Conservation (phyloP, 495 filamentous ascomycete genomes). For the Cudoniella acicularis region DNA sequence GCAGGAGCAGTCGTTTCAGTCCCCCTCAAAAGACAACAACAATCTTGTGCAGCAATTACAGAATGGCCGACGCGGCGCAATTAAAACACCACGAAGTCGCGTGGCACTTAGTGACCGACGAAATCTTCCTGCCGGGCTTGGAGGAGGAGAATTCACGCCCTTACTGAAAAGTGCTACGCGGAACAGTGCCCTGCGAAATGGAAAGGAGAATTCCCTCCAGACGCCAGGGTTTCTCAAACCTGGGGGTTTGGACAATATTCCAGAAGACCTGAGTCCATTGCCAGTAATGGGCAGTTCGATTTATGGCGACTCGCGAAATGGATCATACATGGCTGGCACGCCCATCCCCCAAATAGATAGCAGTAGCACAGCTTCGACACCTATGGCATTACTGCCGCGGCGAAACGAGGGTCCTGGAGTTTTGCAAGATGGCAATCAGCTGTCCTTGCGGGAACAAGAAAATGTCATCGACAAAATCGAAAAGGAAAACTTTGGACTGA, state of each 20-base stretch:
- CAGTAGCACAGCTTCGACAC: slow-evolving; percentile 78
- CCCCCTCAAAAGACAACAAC: slow-evolving; percentile 73
- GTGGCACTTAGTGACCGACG: slow-evolving; percentile 63
- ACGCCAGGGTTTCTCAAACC: slow-evolving; percentile 68
- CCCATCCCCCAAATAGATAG: slow-evolving; percentile 67
- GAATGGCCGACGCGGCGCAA: slow-evolving; percentile 50
- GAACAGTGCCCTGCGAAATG: slow-evolving; percentile 65
- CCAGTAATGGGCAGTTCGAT: slow-evolving; percentile 58
- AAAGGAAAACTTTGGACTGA: slow-evolving; percentile 82
- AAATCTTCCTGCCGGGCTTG: slow-evolving; percentile 58
- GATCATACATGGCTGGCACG: slow-evolving; percentile 46
- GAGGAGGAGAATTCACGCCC: slow-evolving; percentile 84
- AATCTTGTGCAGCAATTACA: slow-evolving; percentile 66
- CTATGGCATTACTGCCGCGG: slow-evolving; percentile 62
- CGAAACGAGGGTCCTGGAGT: slow-evolving; percentile 54
- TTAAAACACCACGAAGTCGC: slow-evolving; percentile 64
- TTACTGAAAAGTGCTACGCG: slow-evolving; percentile 85
- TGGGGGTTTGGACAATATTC: slow-evolving; percentile 55
- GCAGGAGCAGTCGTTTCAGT: slow-evolving; percentile 78
- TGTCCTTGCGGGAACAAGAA: slow-evolving; percentile 91
- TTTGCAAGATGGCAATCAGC: slow-evolving; percentile 76
- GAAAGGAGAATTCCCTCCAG: slow-evolving; percentile 50
- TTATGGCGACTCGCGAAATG: slow-evolving; percentile 56
- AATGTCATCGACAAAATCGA: slow-evolving; percentile 92
- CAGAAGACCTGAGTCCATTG: slow-evolving; percentile 63